These are phyloP conservation scores for Penicillium canescens DNA, from an alignment of 495 filamentous ascomycete genomes.

Conservation along the genomic window DNA sequence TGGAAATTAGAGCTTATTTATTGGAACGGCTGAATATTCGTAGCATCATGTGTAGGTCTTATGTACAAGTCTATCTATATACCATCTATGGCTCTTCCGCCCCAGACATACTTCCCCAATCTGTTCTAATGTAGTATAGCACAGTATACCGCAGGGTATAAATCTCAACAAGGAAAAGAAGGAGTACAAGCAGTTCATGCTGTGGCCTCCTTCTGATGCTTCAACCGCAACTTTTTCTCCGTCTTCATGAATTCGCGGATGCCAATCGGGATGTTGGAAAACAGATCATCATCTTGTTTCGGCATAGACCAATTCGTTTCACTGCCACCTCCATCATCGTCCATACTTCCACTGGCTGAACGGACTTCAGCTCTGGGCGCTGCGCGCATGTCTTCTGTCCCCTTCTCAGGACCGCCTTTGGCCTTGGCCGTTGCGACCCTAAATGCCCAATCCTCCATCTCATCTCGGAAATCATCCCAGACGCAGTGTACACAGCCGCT, in stretches of 20 bases:
- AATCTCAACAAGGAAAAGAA: background rate
- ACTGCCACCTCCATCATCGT: conserved; percentile 79
- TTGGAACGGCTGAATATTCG: background rate
- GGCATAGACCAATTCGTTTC: conserved; percentile 61
- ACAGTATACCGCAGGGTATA: conserved; percentile 15
- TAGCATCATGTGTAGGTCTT: conserved; percentile 11
- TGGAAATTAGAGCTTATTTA: background rate
- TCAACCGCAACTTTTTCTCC: conserved; percentile 87
- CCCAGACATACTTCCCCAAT: background rate
- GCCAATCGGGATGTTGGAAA: conserved; percentile 83
- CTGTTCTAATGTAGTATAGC: conserved; percentile 2
- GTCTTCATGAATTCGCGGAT: conserved; percentile 97
- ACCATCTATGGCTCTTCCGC: conserved; percentile 9
- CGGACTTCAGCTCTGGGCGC: conserved; percentile 39
- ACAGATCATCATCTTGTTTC: conserved; percentile 53
- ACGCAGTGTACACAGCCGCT: conserved; percentile 97
- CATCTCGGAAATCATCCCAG: conserved; percentile 89
- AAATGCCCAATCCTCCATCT: conserved; percentile 83
- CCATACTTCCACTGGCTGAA: conserved; percentile 59
- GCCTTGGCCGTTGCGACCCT: conserved; percentile 56
- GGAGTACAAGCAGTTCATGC: conserved; percentile 11
- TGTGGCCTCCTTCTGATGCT: conserved; percentile 47
- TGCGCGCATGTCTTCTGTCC: conserved; percentile 36
- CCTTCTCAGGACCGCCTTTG: conserved; percentile 19
- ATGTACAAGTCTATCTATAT: conserved; percentile 29